Evolutionary conservation across 78 protist species (phyloP), one percentile per base, ranked within the genome.

Genomic region (Dictyostelium intermedium): DNA sequence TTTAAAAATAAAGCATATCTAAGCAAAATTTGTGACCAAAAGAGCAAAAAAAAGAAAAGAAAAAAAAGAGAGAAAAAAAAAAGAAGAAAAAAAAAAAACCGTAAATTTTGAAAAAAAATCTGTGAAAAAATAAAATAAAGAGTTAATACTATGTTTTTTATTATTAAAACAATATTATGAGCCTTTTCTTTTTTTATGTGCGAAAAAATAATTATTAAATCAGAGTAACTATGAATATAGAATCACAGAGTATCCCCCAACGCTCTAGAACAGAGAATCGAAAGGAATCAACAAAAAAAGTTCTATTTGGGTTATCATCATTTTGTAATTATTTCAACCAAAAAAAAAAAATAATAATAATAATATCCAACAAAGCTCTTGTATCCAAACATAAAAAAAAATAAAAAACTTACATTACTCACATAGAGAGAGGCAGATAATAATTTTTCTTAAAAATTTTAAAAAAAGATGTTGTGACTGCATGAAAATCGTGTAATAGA

Each of bases 201-300:
- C n/a, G n/a, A n/a, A n/a, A n/a, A n/a, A n/a, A n/a, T n/a, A n/a
- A n/a, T n/a, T n/a, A n/a, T n/a, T 45, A 50, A 45, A 27, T 79
- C 84, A 79, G 84, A 79, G 84, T 79, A 79, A 79, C 84, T 79
- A 79, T 79, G 84, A 79, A 79, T 45, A 74, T 27, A 39, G 53
- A 74, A 45, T 39, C 43, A 37, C 82, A 37, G 43, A 74, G 53
- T 37, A 37, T 37, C 53, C 56, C 35, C 66, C 84, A 45, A 45
- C 53, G 2, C 30, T 79, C 84, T 45, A 79, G 47, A 79, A 79
- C 84, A 45, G 84, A 79, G 30, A 25, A 47, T 23, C 66, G 27
- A 79, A 79, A 79, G 43, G 84, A 79, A 45, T 79, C 84, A 79
- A 34, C n/a, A 60, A 79, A 27, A n/a, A 78, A 20, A 16, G 7